phyloP scores from a whole-genome alignment of 177 flowering plant species.

The Viscum album region DNA sequence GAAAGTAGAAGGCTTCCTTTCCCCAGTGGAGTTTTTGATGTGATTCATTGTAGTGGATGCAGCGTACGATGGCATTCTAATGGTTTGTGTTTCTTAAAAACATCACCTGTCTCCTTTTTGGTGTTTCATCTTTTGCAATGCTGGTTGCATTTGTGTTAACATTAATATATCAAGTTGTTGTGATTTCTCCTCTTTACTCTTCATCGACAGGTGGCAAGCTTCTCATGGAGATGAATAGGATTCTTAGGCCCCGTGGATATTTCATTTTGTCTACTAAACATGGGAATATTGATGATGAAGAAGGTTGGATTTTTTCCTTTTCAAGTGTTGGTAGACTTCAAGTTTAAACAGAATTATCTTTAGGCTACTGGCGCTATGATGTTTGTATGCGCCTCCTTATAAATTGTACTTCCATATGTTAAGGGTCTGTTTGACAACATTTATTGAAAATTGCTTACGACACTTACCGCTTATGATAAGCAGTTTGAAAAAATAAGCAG shows the following conservation, averaged over 20 bases:
- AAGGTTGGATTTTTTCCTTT: conserved; percentile 35
- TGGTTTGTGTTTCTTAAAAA: conserved; percentile 34
- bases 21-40: conserved; percentile 84
- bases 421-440: too few relatives aligned
- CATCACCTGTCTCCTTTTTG: background rate
- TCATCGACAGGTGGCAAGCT: conserved; percentile 56
- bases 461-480: too few relatives aligned
- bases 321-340: background rate
- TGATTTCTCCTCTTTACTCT: background rate
- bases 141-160: background rate
- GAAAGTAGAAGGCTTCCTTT: conserved; percentile 70
- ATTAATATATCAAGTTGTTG: background rate
- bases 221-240: conserved; percentile 83
- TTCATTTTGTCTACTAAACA: conserved; percentile 62
- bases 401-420: too few relatives aligned
- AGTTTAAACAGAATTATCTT: background rate
- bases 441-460: too few relatives aligned
- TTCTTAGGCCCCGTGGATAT: conserved; percentile 89
- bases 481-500: too few relatives aligned
- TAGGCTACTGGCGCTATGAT: background rate
- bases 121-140: background rate
- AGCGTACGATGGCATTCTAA: conserved; percentile 71
- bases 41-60: conserved; percentile 82
- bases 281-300: conserved; percentile 60
- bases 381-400: too few relatives aligned